Base-by-base conservation (phyloP, 129 eudicot species). In the Tagetes patula region DNA sequence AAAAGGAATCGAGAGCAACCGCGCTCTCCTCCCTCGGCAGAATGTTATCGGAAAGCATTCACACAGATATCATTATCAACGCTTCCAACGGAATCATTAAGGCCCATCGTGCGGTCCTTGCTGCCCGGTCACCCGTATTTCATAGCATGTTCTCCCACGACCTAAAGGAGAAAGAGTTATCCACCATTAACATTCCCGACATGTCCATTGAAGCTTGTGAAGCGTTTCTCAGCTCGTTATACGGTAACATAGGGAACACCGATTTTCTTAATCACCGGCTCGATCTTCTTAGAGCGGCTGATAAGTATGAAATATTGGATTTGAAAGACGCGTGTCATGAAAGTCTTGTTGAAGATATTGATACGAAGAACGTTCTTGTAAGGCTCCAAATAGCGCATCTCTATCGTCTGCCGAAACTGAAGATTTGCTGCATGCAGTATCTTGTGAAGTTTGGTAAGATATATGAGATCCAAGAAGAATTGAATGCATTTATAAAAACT, bases 371-470 rank as follows among this genome's bases (percentile, higher is more conserved):
- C 67, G 96, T 88, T 12, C 85, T 91, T 4, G 92, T 86, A 62
- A 85, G 97, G 82, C 88, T 91, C 32, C 90, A 88, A 68, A 84
- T 59, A 46, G 92, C 97, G 3, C 65, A 64, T 37, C 83, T 91
- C 2, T 91, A 86, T 67, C 84, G 70, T 42, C 71, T 91, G 75
- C 82, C 88, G 1, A 78, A 77, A 68, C 81, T 91, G 82, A 91
- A 91, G 90, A 72, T 40, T 33, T 59, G 87, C 39, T 91, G 97
- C 75, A 67, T 91, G 88, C 71, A 77, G 52, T 91, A 91, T 80
- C 85, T 91, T 31, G 96, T 91, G 84, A 84, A 77, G 84, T 91
- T 91, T 50, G 92, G 97, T 30, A 91, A 84, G 85, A 86, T 91
- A 33, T 91, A 61, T 69, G 97, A 91, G 37, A 78, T 91, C 12